phyloP scores from a whole-genome alignment of 805 yeast species.

The Candida palmyrensis region DNA sequence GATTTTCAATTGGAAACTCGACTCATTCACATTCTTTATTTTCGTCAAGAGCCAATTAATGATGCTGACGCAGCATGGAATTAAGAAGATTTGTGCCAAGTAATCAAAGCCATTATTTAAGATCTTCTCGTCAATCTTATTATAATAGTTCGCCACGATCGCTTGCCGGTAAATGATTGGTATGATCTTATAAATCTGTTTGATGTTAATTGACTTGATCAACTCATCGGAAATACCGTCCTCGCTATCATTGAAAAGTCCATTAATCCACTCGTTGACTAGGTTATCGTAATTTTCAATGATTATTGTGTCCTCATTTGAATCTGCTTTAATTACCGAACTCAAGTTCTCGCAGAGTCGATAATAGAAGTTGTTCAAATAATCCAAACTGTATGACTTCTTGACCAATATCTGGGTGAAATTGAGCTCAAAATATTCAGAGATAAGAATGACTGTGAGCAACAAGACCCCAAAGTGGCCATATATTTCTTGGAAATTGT shows the following conservation, averaged over 20 bases:
- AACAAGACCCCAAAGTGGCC: conserved; percentile 63
- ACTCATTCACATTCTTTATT: conserved; percentile 9
- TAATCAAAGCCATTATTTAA: conserved; percentile 80
- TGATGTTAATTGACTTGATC: conserved; percentile 58
- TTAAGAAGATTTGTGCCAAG: conserved; percentile 73
- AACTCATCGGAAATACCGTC: conserved; percentile 84
- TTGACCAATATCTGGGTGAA: conserved; percentile 16
- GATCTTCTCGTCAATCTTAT: conserved; percentile 52
- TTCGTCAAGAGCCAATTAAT: conserved; percentile 25
- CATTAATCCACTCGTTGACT: conserved; percentile 66
- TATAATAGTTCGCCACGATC: conserved; percentile 51
- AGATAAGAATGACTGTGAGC: conserved; percentile 26
- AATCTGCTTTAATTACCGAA: conserved; percentile 3
- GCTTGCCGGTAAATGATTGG: conserved; percentile 76
- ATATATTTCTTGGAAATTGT: conserved; percentile 60
- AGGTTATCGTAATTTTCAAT: conserved; percentile 28
- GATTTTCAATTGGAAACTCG: conserved; percentile 12
- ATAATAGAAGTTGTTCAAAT: conserved; percentile 27
- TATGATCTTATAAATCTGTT: conserved; percentile 62
- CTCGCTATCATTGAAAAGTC: conserved; percentile 60
- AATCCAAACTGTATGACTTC: conserved; percentile 28
- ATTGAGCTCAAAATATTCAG: conserved; percentile 22
- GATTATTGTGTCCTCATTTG: conserved; percentile 26
- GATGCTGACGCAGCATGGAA: conserved; percentile 43
- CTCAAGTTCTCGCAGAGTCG: conserved; percentile 28